Conservation (phyloP, 495 filamentous ascomycete genomes). For the Corynascus novoguineensis region DNA sequence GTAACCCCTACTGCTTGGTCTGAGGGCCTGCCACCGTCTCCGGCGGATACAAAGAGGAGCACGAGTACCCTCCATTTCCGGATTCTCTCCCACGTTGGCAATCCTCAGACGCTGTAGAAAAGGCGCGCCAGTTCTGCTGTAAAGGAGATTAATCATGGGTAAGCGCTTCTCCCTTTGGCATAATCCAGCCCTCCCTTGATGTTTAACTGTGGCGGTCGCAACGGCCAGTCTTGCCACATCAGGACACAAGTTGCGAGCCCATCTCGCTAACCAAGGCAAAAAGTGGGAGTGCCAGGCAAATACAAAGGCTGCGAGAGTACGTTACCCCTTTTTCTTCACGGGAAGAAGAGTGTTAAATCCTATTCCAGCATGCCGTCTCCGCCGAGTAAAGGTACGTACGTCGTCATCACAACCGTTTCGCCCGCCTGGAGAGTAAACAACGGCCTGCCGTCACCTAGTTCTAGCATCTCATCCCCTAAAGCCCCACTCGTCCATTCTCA, state of each 20-base stretch:
- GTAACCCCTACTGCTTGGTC: neutral
- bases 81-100: neutral
- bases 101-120: neutral
- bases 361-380: constrained; percentile 33
- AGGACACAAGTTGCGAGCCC: constrained; percentile 10
- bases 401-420: too few species aligned
- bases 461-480: neutral
- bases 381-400: constrained; percentile 35
- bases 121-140: neutral
- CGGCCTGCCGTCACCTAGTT: neutral
- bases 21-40: neutral
- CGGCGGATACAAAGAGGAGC: constrained; percentile 7
- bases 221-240: neutral
- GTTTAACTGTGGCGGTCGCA: neutral
- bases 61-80: neutral
- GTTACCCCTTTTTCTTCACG: neutral
- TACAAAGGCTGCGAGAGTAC: constrained; percentile 42
- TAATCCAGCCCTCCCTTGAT: neutral
- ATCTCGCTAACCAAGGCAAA: neutral
- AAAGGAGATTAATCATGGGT: neutral
- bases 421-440: too few species aligned
- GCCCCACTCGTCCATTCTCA: neutral
- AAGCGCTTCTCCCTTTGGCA: neutral
- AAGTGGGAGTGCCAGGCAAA: constrained; percentile 43
- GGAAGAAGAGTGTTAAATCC: neutral